These are phyloP conservation scores for Cytospora piceicola DNA, from an alignment of 2,329 filamentous ascomycete genomes.

Conservation along the genomic window DNA sequence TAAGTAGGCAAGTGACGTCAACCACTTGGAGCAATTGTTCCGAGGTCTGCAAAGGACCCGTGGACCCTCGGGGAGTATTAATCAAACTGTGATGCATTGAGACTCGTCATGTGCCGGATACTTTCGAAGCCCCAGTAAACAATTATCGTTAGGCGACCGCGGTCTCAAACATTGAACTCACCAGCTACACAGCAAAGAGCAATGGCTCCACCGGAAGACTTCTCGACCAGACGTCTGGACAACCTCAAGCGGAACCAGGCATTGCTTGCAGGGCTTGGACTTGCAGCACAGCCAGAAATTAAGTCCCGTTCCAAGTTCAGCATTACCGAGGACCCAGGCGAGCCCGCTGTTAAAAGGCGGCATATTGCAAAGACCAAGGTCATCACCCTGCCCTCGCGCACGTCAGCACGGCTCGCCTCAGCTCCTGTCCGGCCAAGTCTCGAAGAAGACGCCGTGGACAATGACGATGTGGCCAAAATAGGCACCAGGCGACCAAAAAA, in stretches of 20 bases:
- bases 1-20: not conserved
- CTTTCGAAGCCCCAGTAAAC: no score
- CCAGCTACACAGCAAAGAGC: not conserved
- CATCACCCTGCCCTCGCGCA: constrained; percentile 43
- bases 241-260: constrained; percentile 56
- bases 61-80: no score
- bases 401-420: constrained; percentile 53
- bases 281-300: constrained; percentile 40
- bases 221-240: constrained; percentile 49
- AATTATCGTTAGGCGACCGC: not conserved
- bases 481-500: not conserved
- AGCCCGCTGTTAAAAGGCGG: constrained; percentile 6
- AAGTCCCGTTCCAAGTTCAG: constrained; percentile 31
- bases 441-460: constrained; percentile 40
- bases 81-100: no score
- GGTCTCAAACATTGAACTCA: not conserved
- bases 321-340: no score
- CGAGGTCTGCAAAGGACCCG: not conserved
- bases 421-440: constrained; percentile 42
- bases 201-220: constrained; percentile 34
- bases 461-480: not conserved
- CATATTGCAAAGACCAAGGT: constrained; percentile 14
- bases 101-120: no score
- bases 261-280: constrained; percentile 51
- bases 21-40: not conserved